A percentile compares a stretch with the other conserved stretches of the same genome.
Conservation (phyloP, 1,139 yeast species). For the Scheffersomyces quercinus region DNA sequence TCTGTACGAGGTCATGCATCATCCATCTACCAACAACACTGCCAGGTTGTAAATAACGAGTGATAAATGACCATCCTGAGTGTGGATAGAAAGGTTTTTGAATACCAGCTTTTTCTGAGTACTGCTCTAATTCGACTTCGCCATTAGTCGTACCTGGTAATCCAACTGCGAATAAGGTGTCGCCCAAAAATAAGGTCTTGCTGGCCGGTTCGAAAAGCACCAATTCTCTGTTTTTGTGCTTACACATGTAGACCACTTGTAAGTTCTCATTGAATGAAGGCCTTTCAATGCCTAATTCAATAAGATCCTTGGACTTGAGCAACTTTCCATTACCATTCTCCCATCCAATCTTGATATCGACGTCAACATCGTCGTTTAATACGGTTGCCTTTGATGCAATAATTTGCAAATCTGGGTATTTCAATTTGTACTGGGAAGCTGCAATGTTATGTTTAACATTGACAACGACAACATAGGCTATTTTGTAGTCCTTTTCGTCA, state of each 20-base stretch:
- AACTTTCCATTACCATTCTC: slow-evolving; percentile 5
- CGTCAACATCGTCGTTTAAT: background rate
- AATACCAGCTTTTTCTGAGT: slow-evolving; percentile 46
- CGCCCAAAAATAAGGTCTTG: slow-evolving; percentile 55
- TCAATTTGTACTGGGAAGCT: slow-evolving; percentile 1
- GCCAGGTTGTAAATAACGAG: slow-evolving; percentile 40
- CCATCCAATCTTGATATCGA: slow-evolving; percentile 7
- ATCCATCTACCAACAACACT: slow-evolving; percentile 33
- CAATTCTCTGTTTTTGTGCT: slow-evolving; percentile 56
- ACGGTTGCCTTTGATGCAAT: slow-evolving; percentile 4
- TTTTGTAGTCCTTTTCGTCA: slow-evolving; percentile 12
- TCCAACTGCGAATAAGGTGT: slow-evolving; percentile 53
- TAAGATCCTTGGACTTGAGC: slow-evolving; percentile 22
- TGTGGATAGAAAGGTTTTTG: slow-evolving; percentile 35
- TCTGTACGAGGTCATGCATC: slow-evolving; percentile 23
- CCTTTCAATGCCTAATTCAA: slow-evolving; percentile 28
- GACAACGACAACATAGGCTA: slow-evolving; percentile 7
- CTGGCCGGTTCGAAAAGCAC: slow-evolving; percentile 48
- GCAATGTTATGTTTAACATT: slow-evolving; percentile 10
- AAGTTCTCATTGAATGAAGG: slow-evolving; percentile 37
- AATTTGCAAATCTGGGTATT: slow-evolving; percentile 8
- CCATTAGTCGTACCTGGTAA: slow-evolving; percentile 13
- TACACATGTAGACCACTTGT: slow-evolving; percentile 56
- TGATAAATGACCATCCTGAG: slow-evolving; percentile 38
- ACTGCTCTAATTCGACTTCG: slow-evolving; percentile 26